These are phyloP conservation scores for Byssoonygena ceratinophila DNA, from an alignment of 2,329 filamentous ascomycete species.

Conservation along the genomic window DNA sequence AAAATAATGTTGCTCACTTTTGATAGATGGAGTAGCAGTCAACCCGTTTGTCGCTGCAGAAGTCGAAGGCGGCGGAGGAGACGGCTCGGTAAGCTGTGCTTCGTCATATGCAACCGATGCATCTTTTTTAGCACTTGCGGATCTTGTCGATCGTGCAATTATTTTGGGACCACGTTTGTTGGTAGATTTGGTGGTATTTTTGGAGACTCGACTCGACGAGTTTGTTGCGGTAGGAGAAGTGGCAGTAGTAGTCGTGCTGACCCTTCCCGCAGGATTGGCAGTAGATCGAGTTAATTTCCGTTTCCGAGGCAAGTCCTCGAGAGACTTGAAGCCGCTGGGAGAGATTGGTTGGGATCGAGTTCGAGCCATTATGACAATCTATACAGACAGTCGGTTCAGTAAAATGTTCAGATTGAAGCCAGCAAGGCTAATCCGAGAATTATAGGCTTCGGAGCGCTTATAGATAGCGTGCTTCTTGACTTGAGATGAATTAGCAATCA, in stretches of 20 bases:
- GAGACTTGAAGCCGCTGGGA: constrained; percentile 26
- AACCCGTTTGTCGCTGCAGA: background rate
- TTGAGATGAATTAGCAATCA: background rate
- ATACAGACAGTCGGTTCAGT: background rate
- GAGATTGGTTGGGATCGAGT: constrained; percentile 32
- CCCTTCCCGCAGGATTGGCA: background rate
- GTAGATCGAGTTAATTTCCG: constrained; percentile 12
- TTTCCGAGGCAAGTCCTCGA: constrained; percentile 20
- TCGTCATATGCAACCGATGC: background rate
- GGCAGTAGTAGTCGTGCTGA: background rate
- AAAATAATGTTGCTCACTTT: constrained; percentile 11
- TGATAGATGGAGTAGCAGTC: background rate
- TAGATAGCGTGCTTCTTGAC: background rate
- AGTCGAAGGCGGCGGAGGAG: background rate
- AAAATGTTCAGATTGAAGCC: constrained; percentile 2
- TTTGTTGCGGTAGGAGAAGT: background rate
- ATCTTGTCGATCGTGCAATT: background rate
- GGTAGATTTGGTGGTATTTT: background rate
- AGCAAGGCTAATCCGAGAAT: background rate
- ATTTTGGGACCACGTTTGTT: constrained; percentile 1
- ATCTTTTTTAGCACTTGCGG: background rate
- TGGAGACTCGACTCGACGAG: background rate
- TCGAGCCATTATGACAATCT: constrained; percentile 24
- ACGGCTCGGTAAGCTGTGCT: background rate
- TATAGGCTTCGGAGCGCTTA: background rate